Percentiles rank a stretch among this genome's conserved stretches.
Conservation (phyloP, 306 rosid genomes). For the Quercus rubra region DNA sequence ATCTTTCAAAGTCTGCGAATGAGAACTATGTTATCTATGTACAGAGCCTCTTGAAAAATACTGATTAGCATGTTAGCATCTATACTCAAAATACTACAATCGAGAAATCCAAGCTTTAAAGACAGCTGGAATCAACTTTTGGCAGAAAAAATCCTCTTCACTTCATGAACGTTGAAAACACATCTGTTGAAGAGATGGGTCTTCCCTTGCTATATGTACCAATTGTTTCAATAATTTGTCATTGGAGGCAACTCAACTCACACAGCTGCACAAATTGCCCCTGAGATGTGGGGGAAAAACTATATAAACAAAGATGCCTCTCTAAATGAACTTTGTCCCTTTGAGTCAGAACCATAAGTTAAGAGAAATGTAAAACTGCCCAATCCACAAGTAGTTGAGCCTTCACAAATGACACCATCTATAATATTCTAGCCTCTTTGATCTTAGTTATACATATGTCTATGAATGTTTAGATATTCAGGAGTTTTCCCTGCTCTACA, state of each 20-base stretch:
- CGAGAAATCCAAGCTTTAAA: slow-evolving; percentile 11
- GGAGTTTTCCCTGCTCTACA: background rate
- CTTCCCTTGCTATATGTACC: slow-evolving; percentile 20
- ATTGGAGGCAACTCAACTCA: slow-evolving; percentile 27
- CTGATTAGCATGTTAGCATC: slow-evolving; percentile 16
- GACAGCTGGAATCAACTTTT: slow-evolving; percentile 21
- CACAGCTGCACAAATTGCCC: slow-evolving; percentile 62
- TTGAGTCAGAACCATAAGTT: background rate
- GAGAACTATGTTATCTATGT: background rate
- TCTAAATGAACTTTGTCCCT: background rate
- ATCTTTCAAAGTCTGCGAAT: background rate
- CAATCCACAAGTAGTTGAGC: background rate
- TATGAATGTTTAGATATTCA: background rate
- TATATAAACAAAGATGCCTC: background rate
- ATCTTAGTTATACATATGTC: background rate
- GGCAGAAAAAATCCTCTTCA: slow-evolving; percentile 12
- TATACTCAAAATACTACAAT: slow-evolving; percentile 6
- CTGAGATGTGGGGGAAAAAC: slow-evolving; percentile 34
- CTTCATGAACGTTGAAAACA: slow-evolving; percentile 13
- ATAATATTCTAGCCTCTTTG: background rate
- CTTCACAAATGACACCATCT: background rate
- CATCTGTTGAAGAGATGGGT: slow-evolving; percentile 1
- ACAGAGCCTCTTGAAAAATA: slow-evolving; percentile 3
- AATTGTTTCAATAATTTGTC: background rate
- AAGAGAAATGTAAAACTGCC: background rate